Base-by-base conservation (phyloP, 2,329 filamentous ascomycete genomes). In the Neospermospora avenae region DNA sequence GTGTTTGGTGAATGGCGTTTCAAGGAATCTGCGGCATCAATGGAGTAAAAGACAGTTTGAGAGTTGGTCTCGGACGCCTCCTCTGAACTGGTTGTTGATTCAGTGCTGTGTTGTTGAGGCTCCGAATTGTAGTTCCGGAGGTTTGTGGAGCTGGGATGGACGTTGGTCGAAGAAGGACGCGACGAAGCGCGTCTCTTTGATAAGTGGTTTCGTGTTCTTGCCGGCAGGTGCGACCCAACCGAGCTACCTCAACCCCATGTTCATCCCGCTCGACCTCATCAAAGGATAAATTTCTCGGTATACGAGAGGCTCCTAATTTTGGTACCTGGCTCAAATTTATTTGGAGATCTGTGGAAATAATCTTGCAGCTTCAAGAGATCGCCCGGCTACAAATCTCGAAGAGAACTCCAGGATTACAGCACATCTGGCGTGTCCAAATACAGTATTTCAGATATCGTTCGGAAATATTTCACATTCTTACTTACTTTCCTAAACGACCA, bases 51-150 rank as follows among this genome's bases (percentile, higher is more conserved):
- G 25, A 18, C 37, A n/a, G n/a, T n/a, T n/a, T 10, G 28, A 31
- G 11, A 6, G 20, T 24, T 16, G 22, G 42, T 45, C 7, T 14
- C 16, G 42, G 7, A 1, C 2, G 35, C 10, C 41, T 31, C 5
- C 3, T 20, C 11, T 18, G 2, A 20, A 46, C 20, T 8, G 14
- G 22, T 18, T n/a, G n/a, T n/a, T n/a, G n/a, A 42, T 55, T 46
- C 42, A 25, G 18, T 6, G 25, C 45, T 10, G 24, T 59, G 53
- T 28, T 57, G 53, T 49, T 62, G 60, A 59, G 53, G 60, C 60
- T 62, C 58, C 53, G 35, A 22, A 39, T 10, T 42, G 45, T 44
- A 25, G 41, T 16, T 24, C 22, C 3, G 6, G 8, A 28, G 45
- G 41, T 37, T 25, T 53, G 44, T 28, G 55, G 44, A 41, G 35